Percentiles rank a stretch among this genome's conserved stretches.
These are phyloP conservation scores for Crucihimalaya himalaica DNA, from an alignment of 345 rosid species.

Conservation along the genomic window DNA sequence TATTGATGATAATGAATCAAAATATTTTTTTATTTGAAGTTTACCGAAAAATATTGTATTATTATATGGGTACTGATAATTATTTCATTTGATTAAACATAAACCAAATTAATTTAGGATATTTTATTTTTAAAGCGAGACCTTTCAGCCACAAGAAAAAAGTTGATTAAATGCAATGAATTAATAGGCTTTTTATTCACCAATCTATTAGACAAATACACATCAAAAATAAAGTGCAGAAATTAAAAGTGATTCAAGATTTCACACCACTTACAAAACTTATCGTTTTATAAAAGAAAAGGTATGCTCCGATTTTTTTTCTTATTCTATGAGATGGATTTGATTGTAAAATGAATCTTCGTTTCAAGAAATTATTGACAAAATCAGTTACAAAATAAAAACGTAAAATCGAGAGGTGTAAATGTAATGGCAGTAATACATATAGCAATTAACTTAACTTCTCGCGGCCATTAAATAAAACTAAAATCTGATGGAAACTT, in stretches of 20 bases:
- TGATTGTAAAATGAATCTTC: not conserved
- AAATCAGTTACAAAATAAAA: conserved; percentile 13
- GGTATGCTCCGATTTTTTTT: not conserved
- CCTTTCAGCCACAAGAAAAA: conserved; percentile 35
- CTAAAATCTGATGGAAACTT: conserved; percentile 6
- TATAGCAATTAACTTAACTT: conserved; percentile 12
- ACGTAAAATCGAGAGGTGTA: conserved; percentile 25
- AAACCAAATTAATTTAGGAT: conserved; percentile 5
- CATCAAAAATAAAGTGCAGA: conserved; percentile 28
- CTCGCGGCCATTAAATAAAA: conserved; percentile 20
- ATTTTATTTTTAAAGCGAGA: not conserved
- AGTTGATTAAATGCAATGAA: conserved; percentile 32
- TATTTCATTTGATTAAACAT: conserved; percentile 30
- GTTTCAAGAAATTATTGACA: not conserved
- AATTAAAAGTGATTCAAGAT: conserved; percentile 37
- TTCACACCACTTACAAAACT: conserved; percentile 34
- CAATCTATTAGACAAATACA: conserved; percentile 35
- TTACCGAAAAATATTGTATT: not conserved
- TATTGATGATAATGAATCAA: not conserved
- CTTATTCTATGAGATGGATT: not conserved
- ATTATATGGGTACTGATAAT: conserved; percentile 5
- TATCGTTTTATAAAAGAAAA: conserved; percentile 21
- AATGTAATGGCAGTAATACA: not conserved
- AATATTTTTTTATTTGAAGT: not conserved
- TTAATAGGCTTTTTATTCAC: conserved; percentile 33